Base-by-base conservation (phyloP, 306 rosid genomes). In the Trichosanthes cucumerina region DNA sequence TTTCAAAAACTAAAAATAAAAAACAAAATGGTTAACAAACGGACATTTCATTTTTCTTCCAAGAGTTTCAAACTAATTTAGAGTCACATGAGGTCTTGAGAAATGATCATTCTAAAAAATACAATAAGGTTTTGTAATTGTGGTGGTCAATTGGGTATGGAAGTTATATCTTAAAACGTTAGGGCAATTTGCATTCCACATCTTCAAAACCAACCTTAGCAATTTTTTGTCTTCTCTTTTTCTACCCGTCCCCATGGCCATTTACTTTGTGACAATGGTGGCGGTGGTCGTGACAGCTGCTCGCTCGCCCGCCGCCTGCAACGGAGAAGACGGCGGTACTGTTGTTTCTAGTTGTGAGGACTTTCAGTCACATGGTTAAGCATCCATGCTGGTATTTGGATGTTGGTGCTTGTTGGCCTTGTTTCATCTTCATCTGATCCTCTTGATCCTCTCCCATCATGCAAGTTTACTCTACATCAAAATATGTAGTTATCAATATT, bases 361-460 rank as follows among this genome's bases (percentile, higher is more conserved):
- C 77, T 84, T 43, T 78, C 77, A 23, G 81, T 84, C 63, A 82
- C 78, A 81, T 81, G 88, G 70, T 46, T 87, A 46, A 90, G 82
- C 97, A 94, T 90, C 97, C 98, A 90, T 14, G 89, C 85, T 60
- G 97, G 97, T 59, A 92, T 87, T 19, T 56, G 78, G 60, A 76
- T 63, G 83, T 14, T 78, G 13, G 54, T 3, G 12, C 70, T 34
- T 0, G 86, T 34, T 1, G 86, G 81, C 23, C 15, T 85, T 31
- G 84, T 56, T 78, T 78, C 91, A 57, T 23, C 85, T 50, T 24
- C 84, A 72, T 84, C 89, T 21, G 84, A 85, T 77, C 28, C 10
- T 9, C 47, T 49, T 62, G 49, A 44, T 10, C 33, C 86, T 75
- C 84, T 83, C 82, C 76, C 89, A 80, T 72, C 89, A 80, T 72